Conservation (phyloP, 768 basidiomycete species). For the Amanita rubescens region DNA sequence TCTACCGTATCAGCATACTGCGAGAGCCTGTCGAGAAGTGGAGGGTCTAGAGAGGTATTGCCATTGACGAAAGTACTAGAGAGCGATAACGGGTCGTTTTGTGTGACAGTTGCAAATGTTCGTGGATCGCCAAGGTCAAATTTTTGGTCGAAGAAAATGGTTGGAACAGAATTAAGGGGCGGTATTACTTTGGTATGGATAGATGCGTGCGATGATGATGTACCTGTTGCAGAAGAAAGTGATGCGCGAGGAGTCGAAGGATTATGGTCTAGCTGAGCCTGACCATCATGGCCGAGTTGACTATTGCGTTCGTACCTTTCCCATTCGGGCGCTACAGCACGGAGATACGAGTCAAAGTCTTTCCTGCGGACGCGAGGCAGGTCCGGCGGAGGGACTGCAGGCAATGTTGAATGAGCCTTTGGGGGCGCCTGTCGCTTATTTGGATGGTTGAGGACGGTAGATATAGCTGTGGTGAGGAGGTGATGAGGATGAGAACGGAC, state of each 20-base stretch:
- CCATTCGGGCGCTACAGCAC: constrained; percentile 69
- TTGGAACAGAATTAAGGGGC: constrained; percentile 67
- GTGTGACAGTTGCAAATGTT: constrained; percentile 73
- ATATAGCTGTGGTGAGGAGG: constrained; percentile 61
- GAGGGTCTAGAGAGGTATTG: constrained; percentile 16
- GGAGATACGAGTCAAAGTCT: constrained; percentile 82
- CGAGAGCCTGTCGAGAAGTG: constrained; percentile 83
- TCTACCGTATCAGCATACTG: constrained; percentile 92
- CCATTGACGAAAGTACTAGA: constrained; percentile 30
- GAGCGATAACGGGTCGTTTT: constrained; percentile 58
- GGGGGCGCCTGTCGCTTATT: constrained; percentile 79
- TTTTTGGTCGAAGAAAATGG: constrained; percentile 66
- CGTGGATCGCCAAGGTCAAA: constrained; percentile 81
- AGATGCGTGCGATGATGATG: constrained; percentile 17
- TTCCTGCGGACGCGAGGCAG: constrained; percentile 74
- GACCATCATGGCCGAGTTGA: constrained; percentile 29
- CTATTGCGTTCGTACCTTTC: constrained; percentile 54
- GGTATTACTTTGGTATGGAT: constrained; percentile 45
- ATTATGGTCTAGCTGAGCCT: constrained; percentile 30
- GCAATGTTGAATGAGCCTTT: constrained; percentile 77
- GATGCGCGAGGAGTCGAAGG: constrained; percentile 19
- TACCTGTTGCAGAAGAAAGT: constrained; percentile 13
- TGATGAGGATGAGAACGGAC: constrained; percentile 2
- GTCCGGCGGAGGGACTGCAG: constrained; percentile 61
- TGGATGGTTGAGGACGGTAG: constrained; percentile 89